Percentiles rank a stretch among this genome's conserved stretches.
Conservation (phyloP, 805 yeast genomes). For the Nakazawaea peltata region DNA sequence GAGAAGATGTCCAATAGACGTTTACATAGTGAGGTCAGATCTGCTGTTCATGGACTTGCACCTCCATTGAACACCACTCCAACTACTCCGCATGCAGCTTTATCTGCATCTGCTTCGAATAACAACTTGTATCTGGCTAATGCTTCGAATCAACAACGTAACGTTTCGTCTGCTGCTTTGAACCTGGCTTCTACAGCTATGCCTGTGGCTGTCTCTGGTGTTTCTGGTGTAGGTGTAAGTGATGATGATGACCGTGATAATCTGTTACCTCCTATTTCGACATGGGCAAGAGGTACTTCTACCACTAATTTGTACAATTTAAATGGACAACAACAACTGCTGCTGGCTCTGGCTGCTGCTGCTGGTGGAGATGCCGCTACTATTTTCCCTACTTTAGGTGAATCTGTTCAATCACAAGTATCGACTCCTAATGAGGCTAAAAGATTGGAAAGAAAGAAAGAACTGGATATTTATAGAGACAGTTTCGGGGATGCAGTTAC, state of each 20-base stretch:
- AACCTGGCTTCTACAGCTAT: background rate
- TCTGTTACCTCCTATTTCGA: conserved; percentile 60
- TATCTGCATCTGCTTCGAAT: conserved; percentile 9
- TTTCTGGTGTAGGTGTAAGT: background rate
- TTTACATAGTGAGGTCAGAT: conserved; percentile 19
- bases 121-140: conserved; percentile 4
- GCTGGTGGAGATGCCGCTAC: conserved; percentile 21
- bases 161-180: background rate
- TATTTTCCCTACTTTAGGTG: conserved; percentile 55
- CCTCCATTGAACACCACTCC: conserved; percentile 19
- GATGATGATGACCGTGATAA: conserved; percentile 17
- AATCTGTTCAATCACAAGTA: conserved; percentile 21
- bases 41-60: conserved; percentile 26
- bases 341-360: background rate
- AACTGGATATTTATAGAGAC: conserved; percentile 1
- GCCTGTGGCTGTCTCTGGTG: background rate
- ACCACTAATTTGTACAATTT: conserved; percentile 9
- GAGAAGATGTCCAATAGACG: conserved; percentile 77
- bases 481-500: conserved; percentile 1
- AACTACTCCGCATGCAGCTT: conserved; percentile 11
- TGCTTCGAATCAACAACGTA: background rate
- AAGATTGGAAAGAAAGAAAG: conserved; percentile 12
- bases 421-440: conserved; percentile 18
- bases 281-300: conserved; percentile 43
- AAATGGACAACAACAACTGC: conserved; percentile 3